These are phyloP conservation scores for Jimgerdemannia flammicorona DNA, from an alignment of 192 early-diverging fungal species.

Conservation along the genomic window DNA sequence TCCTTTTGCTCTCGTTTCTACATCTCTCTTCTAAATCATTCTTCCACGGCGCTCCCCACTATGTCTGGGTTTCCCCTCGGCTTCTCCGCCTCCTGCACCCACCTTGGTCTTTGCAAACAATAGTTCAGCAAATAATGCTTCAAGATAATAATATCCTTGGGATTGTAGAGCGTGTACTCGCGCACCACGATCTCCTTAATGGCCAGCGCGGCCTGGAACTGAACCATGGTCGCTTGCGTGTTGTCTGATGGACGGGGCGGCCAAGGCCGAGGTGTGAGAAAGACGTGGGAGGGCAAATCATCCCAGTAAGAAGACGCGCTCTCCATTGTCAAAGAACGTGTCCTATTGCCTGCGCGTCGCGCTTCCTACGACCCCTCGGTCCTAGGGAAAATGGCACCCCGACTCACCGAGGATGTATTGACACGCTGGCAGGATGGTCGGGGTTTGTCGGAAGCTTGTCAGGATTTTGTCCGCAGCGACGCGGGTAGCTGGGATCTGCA, in stretches of 20 bases:
- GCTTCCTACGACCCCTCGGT: neutral
- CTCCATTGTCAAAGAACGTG: slow-evolving; percentile 1
- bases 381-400: neutral
- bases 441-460: slow-evolving; percentile 44
- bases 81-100: neutral
- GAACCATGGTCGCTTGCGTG: slow-evolving; percentile 45
- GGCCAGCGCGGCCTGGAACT: slow-evolving; percentile 58
- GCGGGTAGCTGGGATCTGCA: slow-evolving; percentile 49
- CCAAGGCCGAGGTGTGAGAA: neutral
- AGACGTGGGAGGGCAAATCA: slow-evolving; percentile 1
- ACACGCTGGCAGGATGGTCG: slow-evolving; percentile 53
- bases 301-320: neutral
- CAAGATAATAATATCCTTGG: slow-evolving; percentile 46
- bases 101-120: slow-evolving; percentile 47
- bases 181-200: slow-evolving; percentile 52
- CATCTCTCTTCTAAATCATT: neutral
- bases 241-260: slow-evolving; percentile 35
- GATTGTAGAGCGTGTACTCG: slow-evolving; percentile 51
- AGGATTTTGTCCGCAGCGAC: slow-evolving; percentile 46
- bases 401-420: slow-evolving; percentile 58
- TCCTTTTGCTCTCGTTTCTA: neutral
- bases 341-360: neutral
- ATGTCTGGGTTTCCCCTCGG: too few relatives aligned
- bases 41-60: too few relatives aligned
- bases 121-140: slow-evolving; percentile 57